Conservation (phyloP, 768 basidiomycete species). For the Thelephora aurantiotincta region DNA sequence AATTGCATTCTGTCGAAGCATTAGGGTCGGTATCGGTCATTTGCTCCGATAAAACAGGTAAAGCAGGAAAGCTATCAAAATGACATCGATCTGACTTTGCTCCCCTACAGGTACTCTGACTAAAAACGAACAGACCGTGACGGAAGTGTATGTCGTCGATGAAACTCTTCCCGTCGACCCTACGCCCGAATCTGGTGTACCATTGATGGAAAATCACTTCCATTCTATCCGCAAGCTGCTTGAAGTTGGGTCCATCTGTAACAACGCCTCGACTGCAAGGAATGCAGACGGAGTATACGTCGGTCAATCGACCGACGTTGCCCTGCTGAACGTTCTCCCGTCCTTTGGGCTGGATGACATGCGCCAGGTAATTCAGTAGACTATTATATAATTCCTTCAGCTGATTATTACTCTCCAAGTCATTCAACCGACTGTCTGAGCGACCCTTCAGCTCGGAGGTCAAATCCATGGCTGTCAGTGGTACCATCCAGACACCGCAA, state of each 20-base stretch:
- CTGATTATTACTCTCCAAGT: constrained; percentile 22
- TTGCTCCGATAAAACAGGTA: constrained; percentile 94
- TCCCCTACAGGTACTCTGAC: constrained; percentile 61
- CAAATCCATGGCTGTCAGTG: constrained; percentile 88
- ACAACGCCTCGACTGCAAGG: constrained; percentile 56
- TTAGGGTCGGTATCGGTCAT: constrained; percentile 94
- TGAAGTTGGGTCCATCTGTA: constrained; percentile 80
- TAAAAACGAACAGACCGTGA: constrained; percentile 92
- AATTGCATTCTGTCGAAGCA: constrained; percentile 87
- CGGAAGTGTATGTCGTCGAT: constrained; percentile 77
- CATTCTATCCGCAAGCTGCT: constrained; percentile 62
- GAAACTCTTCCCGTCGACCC: constrained; percentile 63
- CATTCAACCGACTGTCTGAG: constrained; percentile 62
- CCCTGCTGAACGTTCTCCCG: constrained; percentile 67
- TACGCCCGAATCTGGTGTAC: constrained; percentile 26
- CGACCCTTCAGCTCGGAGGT: constrained; percentile 87
- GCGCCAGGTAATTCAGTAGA: constrained; percentile 39
- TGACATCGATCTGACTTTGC: background rate
- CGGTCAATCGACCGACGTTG: constrained; percentile 91
- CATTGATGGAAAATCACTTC: constrained; percentile 25
- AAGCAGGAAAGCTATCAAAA: constrained; percentile 6
- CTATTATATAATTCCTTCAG: background rate
- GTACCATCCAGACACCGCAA: constrained; percentile 24
- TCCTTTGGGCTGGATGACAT: constrained; percentile 56
- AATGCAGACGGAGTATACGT: constrained; percentile 63